Evolutionary conservation across 495 filamentous ascomycete genomes (phyloP), one percentile per base, ranked within the genome.

Genomic region (Parmelia sp.): DNA sequence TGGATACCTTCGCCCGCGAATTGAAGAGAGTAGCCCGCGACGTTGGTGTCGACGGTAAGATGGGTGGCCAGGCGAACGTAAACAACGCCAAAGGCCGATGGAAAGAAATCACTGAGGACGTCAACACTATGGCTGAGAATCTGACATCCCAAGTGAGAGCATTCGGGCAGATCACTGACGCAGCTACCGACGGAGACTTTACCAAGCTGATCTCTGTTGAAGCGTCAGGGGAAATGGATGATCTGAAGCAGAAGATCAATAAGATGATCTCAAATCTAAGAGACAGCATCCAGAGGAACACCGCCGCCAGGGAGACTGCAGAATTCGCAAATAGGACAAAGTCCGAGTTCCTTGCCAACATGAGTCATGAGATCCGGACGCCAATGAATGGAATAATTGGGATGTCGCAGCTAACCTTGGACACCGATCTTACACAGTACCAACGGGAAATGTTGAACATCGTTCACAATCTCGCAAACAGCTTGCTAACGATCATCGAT

Each of bases 371-470:
- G 76, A 99, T 99, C 65, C 82, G 94, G 73, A 98, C 94, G 29
- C 94, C 94, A 0, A 97, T 97, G 93, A 82, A 84, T 65, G 81
- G 81, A 66, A 86, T 97, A 70, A 92, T 94, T 70, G 89, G 89
- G 66, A 96, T 97, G 94, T 97, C 94, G 3, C 94, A 99, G 76
- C 80, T 99, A 61, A 97, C 95, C 3, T 79, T 99, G 58, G 94
- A 99, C 71, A 97, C 93, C 35, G 81, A 83, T 45, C 79, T 99
- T 47, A 96, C 92, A 44, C 88, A 90, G 62, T 94, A 96, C 67
- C 96, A 97, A 64, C 87, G 94, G 63, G 94, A 99, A 76, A 97
- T 97, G 94, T 76, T 99, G 75, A 97, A 96, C 69, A 97, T 97
- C 70, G 94, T 99, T 66, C 94, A 97, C 75, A 96, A 96, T 68